Percentiles rank a stretch among this genome's conserved stretches.
Conservation (phyloP, 2,329 filamentous ascomycete genomes). For the Blastomyces silverae region DNA sequence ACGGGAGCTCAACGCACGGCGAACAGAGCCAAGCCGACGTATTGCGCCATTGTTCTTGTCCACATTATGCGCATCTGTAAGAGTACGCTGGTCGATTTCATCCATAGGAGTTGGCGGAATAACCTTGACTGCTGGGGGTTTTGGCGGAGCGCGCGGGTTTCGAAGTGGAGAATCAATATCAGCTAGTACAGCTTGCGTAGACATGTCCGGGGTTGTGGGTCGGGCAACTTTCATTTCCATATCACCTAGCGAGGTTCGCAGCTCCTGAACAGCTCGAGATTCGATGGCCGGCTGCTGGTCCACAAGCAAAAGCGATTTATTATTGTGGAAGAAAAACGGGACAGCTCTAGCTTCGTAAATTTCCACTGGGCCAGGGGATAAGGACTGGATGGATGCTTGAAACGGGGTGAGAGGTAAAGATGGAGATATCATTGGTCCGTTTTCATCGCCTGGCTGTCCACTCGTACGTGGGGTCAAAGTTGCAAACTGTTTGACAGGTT, state of each 20-base stretch:
- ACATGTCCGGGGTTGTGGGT: slow-evolving; percentile 28
- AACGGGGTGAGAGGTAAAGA: slow-evolving; percentile 23
- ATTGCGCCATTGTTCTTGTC: slow-evolving; percentile 23
- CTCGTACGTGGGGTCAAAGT: background rate
- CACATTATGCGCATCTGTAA: slow-evolving; percentile 18
- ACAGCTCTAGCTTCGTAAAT: slow-evolving; percentile 57
- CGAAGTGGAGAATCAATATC: slow-evolving; percentile 52
- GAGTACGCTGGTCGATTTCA: slow-evolving; percentile 41
- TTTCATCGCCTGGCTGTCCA: slow-evolving; percentile 9
- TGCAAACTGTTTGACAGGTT: slow-evolving; percentile 4
- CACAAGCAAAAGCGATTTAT: slow-evolving; percentile 58
- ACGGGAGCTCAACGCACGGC: slow-evolving; percentile 34
- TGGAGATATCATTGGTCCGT: slow-evolving; percentile 6
- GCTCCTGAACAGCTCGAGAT: slow-evolving; percentile 28
- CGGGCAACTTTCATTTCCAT: slow-evolving; percentile 16
- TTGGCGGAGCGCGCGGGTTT: slow-evolving; percentile 53
- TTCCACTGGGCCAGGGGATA: slow-evolving; percentile 49
- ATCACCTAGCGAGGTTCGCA: slow-evolving; percentile 23
- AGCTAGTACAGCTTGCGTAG: slow-evolving; percentile 17
- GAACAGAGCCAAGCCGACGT: slow-evolving; percentile 35
- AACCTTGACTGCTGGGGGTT: slow-evolving; percentile 51
- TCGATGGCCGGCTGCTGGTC: slow-evolving; percentile 41
- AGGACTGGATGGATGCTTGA: slow-evolving; percentile 42
- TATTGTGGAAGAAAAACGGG: slow-evolving; percentile 57
- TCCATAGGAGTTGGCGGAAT: slow-evolving; percentile 48